Percentiles rank a stretch among this genome's conserved stretches.
phyloP scores from a whole-genome alignment of 257 asterid genomes.

The Solanum chiquidenum region DNA sequence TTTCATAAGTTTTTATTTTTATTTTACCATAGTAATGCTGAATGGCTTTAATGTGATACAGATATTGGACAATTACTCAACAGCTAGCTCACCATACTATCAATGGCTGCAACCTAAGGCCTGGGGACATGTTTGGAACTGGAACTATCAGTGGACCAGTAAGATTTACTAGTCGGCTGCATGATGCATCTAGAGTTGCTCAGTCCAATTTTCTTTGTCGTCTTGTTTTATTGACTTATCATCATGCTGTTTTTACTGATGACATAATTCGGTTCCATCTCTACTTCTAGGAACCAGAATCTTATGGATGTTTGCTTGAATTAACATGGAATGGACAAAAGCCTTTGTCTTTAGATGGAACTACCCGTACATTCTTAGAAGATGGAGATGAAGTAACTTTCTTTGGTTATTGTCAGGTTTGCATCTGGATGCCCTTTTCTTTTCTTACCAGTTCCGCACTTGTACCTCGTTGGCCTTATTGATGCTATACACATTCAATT shows the following conservation, averaged over 20 bases:
- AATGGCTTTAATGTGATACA: constrained; percentile 15
- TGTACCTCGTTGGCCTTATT: background rate
- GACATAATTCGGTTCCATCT: background rate
- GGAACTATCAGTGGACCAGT: constrained; percentile 99
- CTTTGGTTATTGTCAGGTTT: constrained; percentile 90
- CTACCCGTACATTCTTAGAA: constrained; percentile 65
- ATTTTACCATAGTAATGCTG: background rate
- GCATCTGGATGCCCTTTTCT: background rate
- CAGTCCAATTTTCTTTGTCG: background rate
- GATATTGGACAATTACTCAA: constrained; percentile 94
- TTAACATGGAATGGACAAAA: constrained; percentile 89
- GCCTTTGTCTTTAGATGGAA: constrained; percentile 47
- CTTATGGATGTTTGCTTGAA: constrained; percentile 88
- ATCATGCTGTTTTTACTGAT: background rate
- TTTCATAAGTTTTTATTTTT: background rate
- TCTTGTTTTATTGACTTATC: background rate
- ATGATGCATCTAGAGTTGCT: background rate
- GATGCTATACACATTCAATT: background rate
- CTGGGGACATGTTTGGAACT: constrained; percentile 94
- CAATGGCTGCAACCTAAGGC: constrained; percentile 91
- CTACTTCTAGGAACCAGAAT: constrained; percentile 59
- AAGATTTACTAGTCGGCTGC: constrained; percentile 19
- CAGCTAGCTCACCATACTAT: constrained; percentile 92
- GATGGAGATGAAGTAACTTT: constrained; percentile 89
- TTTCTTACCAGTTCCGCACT: background rate